Percentiles rank a stretch among this genome's conserved stretches.
Conservation (phyloP, 345 rosid species). For the Salix caprea region DNA sequence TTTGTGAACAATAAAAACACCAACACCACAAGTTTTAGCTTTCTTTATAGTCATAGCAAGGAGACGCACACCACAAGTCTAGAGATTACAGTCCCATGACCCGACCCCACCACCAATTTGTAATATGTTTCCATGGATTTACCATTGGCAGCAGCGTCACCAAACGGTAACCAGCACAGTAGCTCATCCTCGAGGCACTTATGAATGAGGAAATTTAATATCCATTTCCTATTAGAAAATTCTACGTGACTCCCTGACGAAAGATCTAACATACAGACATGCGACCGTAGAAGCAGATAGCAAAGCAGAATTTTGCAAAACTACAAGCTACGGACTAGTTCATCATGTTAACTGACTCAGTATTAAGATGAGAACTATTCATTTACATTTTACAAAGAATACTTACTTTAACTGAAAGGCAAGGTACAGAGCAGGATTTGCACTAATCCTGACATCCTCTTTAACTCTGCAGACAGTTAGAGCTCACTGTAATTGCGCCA, state of each 20-base stretch:
- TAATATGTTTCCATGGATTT: background rate
- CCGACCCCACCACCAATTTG: background rate
- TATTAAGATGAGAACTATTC: background rate
- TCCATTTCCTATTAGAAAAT: background rate
- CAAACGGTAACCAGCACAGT: background rate
- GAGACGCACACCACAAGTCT: background rate
- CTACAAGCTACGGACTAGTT: background rate
- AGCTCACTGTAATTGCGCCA: conserved; percentile 99
- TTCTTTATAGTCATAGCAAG: background rate
- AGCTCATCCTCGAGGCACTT: background rate
- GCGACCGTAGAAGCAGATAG: background rate
- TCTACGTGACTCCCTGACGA: background rate
- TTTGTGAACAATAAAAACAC: too few relatives aligned
- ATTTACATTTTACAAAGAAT: conserved; percentile 13
- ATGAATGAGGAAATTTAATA: background rate
- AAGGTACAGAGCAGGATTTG: background rate
- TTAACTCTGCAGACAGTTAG: background rate
- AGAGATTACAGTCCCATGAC: background rate
- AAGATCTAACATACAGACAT: background rate
- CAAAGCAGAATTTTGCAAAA: background rate
- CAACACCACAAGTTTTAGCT: too few relatives aligned
- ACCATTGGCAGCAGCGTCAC: background rate
- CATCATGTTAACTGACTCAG: background rate
- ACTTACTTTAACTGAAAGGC: conserved; percentile 3
- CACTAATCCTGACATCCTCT: background rate